phyloP scores from a whole-genome alignment of 352 stramenopile genomes.

The Globisporangium rhizosaccharum region DNA sequence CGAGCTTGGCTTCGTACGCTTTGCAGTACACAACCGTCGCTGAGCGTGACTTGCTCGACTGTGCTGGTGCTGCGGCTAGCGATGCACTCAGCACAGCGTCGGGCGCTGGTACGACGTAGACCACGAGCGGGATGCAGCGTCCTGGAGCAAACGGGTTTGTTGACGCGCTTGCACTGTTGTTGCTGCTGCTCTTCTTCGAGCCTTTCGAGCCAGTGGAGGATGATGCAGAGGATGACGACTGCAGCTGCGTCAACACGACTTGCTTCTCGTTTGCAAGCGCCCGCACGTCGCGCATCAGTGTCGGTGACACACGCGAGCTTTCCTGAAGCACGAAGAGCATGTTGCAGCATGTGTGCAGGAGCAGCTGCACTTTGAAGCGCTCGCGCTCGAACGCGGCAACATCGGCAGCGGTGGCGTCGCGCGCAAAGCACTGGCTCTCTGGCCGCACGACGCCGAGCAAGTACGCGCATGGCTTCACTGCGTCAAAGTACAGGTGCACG shows the following conservation, averaged over 20 bases:
- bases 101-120: conserved; percentile 53
- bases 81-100: conserved; percentile 35
- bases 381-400: conserved; percentile 30
- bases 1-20: conserved; percentile 47
- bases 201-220: conserved; percentile 10
- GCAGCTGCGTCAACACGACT: conserved; percentile 33
- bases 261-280: conserved; percentile 49
- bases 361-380: conserved; percentile 58
- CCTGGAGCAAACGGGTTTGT: conserved; percentile 46
- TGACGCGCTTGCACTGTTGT: conserved; percentile 16
- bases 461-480: conserved; percentile 37
- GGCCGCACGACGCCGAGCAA: conserved; percentile 44
- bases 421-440: conserved; percentile 30
- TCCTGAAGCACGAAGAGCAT: conserved; percentile 51
- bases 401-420: conserved; percentile 2
- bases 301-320: conserved; percentile 28
- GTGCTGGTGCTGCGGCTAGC: conserved; percentile 20
- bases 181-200: conserved; percentile 40
- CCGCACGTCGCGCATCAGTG: conserved; percentile 43
- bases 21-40: conserved; percentile 56
- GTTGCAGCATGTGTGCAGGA: conserved; percentile 57
- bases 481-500: conserved; percentile 60
- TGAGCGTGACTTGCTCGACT: conserved; percentile 25
- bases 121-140: conserved; percentile 55
- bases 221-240: conserved; percentile 1